Evolutionary conservation across 768 basidiomycete species (phyloP), one percentile per base, ranked within the genome.

Genomic region (Auriscalpium vulgare): DNA sequence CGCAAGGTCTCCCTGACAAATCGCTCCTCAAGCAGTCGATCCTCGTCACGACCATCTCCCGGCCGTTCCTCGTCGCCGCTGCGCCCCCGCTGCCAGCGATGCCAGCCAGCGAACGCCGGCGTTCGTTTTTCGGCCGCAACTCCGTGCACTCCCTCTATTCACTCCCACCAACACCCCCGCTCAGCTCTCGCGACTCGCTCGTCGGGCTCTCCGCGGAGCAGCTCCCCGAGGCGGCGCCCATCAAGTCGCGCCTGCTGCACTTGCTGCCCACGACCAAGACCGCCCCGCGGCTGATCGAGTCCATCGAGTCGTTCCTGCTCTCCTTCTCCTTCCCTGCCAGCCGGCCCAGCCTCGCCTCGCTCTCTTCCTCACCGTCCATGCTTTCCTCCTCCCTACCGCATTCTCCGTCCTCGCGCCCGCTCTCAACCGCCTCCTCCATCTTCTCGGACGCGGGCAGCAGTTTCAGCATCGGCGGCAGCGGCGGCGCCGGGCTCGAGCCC

Each of bases 41-140:
- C 52, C 69, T 75, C 11, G 68, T 74, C 13, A 74, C 73, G 23
- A 72, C 74, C 11, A 66, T 76, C 36, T 65, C 67, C 10, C 68
- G 71, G 3, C 68, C 73, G 7, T 75, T 71, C 58, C 66, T 76
- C 35, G 57, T 62, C 8, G 53, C 68, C n/a, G 57, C 54, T 4
- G 43, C 55, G 45, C 49, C 66, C 3, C 56, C 17, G 53, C 53
- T 50, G 52, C 45, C 52, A 44, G 34, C 54, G 57, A 37, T 65
- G 55, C 14, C 50, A 54, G 51, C 54, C 49, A 6, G 2, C 23
- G 50, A 44, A 44, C 34, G 47, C 56, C 38, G 50, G 1, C 53
- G 53, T 47, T 56, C 56, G 7, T 8, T 54, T 37, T 59, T 55
- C 37, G 56, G 51, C 11, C 61, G 56, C 48, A 35, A n/a, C 13